phyloP scores from a whole-genome alignment of 1,284 basidiomycete species.

The Rhodofomes roseus region DNA sequence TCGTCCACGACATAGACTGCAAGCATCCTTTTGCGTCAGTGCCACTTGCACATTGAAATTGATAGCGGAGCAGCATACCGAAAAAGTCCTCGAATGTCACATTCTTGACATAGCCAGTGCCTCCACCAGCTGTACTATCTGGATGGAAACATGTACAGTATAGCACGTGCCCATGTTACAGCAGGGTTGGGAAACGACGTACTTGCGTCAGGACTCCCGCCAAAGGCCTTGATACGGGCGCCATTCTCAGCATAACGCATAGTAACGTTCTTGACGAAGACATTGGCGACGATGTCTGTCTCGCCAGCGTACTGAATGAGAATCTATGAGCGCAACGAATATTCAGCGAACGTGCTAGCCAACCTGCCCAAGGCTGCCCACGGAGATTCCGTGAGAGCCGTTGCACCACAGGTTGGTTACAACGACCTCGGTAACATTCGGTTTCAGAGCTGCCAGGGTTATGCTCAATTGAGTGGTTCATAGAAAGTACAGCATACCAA shows the following conservation, averaged over 20 bases:
- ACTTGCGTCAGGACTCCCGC: slow-evolving; percentile 37
- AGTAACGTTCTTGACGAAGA: slow-evolving; percentile 49
- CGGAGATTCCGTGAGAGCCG: slow-evolving; percentile 60
- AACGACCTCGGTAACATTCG: slow-evolving; percentile 59
- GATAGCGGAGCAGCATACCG: slow-evolving; percentile 10
- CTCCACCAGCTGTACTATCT: slow-evolving; percentile 43
- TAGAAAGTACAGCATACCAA: not conserved
- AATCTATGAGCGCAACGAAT: too few relatives aligned
- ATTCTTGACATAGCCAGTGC: slow-evolving; percentile 58
- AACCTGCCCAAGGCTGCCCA: slow-evolving; percentile 40
- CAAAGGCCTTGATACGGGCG: slow-evolving; percentile 64
- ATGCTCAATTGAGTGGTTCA: not conserved
- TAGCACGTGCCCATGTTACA: not conserved
- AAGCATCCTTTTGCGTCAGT: not conserved
- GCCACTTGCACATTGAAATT: not conserved
- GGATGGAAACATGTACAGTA: not conserved
- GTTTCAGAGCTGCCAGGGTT: slow-evolving; percentile 47
- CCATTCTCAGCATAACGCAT: slow-evolving; percentile 63
- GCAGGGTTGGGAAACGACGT: not conserved
- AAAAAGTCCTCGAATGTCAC: slow-evolving; percentile 47
- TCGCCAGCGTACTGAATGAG: slow-evolving; percentile 48
- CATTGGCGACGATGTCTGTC: slow-evolving; percentile 65
- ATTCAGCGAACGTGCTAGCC: too few relatives aligned
- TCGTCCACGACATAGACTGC: slow-evolving; percentile 47
- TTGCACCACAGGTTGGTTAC: slow-evolving; percentile 60